A percentile compares a stretch with the other conserved stretches of the same genome.
Evolutionary conservation across 2,329 filamentous ascomycete genomes (phyloP).

Genomic region (Periglandula ipomoeae): DNA sequence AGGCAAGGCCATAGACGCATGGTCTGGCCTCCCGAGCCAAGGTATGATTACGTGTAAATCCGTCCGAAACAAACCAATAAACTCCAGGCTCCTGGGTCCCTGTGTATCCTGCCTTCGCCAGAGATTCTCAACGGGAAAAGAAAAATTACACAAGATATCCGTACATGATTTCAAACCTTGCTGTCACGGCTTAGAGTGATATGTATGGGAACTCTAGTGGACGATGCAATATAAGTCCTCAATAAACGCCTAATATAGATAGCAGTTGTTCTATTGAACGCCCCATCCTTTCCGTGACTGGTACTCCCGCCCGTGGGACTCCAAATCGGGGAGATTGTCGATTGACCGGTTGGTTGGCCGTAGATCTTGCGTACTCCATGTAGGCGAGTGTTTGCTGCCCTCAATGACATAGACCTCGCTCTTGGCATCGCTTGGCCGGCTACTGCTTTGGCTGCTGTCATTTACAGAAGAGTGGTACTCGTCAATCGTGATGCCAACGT

Average conservation of each 20-base stretch:
- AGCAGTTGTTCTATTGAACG: background rate
- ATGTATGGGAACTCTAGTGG: background rate
- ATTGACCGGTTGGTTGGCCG: conserved; percentile 14
- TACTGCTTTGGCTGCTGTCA: background rate
- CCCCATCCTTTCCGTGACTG: conserved; percentile 17
- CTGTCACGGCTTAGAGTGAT: background rate
- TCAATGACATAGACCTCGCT: conserved; percentile 30
- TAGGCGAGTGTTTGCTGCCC: conserved; percentile 16
- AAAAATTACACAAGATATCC: background rate
- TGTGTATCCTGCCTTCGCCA: background rate
- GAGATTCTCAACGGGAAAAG: background rate
- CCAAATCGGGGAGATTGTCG: conserved; percentile 22
- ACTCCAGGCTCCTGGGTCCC: background rate
- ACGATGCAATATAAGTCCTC: background rate
- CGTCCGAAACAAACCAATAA: too few species aligned
- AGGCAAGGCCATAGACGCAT: too few species aligned
- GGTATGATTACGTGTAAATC: too few species aligned
- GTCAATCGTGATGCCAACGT: conserved; percentile 13
- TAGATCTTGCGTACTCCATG: conserved; percentile 15
- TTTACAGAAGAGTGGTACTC: conserved; percentile 7
- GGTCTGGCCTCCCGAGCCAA: too few species aligned
- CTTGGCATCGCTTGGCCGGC: conserved; percentile 13
- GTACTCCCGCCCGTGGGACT: conserved; percentile 15
- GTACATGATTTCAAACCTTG: background rate
- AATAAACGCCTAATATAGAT: background rate